phyloP scores from a whole-genome alignment of 2,329 filamentous ascomycete genomes.

The Penicillium digitatum region DNA sequence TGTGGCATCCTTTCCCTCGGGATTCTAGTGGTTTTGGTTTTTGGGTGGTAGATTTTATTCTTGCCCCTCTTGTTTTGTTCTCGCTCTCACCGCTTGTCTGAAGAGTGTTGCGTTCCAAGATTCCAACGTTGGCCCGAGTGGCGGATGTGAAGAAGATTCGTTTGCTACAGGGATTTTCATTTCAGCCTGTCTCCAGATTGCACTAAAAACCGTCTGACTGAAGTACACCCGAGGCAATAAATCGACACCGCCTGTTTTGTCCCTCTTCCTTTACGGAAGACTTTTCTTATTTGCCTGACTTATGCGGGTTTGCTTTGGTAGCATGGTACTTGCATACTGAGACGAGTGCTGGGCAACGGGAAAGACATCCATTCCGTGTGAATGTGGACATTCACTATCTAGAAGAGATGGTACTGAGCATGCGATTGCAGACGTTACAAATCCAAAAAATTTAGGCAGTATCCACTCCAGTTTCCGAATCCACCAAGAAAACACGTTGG shows the following conservation, averaged over 20 bases:
- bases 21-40: slow-evolving; percentile 16
- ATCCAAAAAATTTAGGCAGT: background rate
- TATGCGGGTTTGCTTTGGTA: background rate
- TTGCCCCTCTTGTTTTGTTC: slow-evolving; percentile 3
- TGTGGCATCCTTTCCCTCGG: slow-evolving; percentile 21
- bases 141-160: slow-evolving; percentile 7
- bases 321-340: background rate
- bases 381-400: slow-evolving; percentile 10
- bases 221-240: slow-evolving; percentile 1
- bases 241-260: background rate
- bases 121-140: background rate
- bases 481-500: background rate
- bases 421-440: background rate
- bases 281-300: background rate
- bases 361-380: slow-evolving; percentile 15
- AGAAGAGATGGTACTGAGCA: background rate
- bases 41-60: slow-evolving; percentile 5
- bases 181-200: background rate
- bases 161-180: slow-evolving; percentile 8
- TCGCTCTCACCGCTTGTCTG: slow-evolving; percentile 24
- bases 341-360: background rate
- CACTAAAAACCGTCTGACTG: background rate
- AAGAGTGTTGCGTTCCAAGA: background rate
- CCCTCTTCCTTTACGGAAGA: background rate
- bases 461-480: slow-evolving; percentile 11